Base-by-base conservation (phyloP, 176 grass and related monocot species). In the Echinochloa phyllopogon region DNA sequence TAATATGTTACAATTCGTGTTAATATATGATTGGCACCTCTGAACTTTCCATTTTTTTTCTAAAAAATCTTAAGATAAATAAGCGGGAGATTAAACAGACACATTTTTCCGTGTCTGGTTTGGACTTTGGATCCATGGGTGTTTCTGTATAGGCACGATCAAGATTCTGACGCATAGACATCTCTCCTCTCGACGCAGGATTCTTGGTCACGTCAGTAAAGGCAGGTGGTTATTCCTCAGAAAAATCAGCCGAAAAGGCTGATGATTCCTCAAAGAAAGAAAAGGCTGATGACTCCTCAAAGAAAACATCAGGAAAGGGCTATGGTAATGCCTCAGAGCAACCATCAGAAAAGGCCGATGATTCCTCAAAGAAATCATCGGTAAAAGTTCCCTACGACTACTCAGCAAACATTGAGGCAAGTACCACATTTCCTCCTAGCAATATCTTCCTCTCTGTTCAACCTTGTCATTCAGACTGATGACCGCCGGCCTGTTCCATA, bases 401-500 rank as follows among this genome's bases (percentile, higher is more conserved):
- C 83, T 86, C 89, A 17, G 92, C 92, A 81, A 84, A 81, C 77
- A 79, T 86, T 3, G 83, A 94, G 88, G 89, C 69, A 88, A 84
- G 77, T 37, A 25, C 1, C 65, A n/a, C 11, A 55, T 58, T 4
- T 72, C 3, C 47, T 56, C 69, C 23, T 29, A 33, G 43, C 47
- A 73, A 74, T 33, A 10, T 20, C 25, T 5, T 74, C 8, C 24
- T n/a, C 13, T 51, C 21, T 53, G 72, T 37, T 16, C 21, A 17
- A 42, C 6, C 69, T 10, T 64, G 65, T 66, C 23, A 43, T 21
- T 57, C 37, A 4, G 2, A 84, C 38, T 27, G 21, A 18, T 72
- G 14, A 6, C 14, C 44, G 23, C 45, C 8, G 43, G 24, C 6
- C 37, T 76, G 48, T n/a, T 53, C 44, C 42, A 0, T 14, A 0